Base-by-base conservation (phyloP, 1,284 basidiomycete species). In the Ustilago sp. region DNA sequence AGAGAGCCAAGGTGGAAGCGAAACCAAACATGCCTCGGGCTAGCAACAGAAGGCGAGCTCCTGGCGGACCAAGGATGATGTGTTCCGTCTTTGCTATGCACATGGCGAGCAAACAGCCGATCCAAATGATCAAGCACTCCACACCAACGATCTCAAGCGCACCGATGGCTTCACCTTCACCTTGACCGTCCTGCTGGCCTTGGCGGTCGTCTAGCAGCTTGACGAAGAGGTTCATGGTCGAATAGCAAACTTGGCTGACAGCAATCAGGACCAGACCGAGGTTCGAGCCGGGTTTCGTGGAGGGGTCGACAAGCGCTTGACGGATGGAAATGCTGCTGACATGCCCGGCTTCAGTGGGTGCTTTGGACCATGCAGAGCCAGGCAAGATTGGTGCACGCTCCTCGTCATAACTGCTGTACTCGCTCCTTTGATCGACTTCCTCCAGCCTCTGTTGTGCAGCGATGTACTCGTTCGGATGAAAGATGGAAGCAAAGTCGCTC, bases 51-150 rank as follows among this genome's bases (percentile, higher is more conserved):
- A 86, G 57, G 17, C 93, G 88, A 4, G 93, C 89, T 1, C 89
- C 91, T 50, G 90, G 90, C 0, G 92, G 93, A 0, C 93, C 93
- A 2, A 91, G 78, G 48, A 91, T 85, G 0, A 92, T 91, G 80
- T 93, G 87, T 0, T 91, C 90, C 1, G 92, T 89, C 34, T 88
- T 87, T n/a, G 86, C 87, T 19, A 70, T 28, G 34, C 58, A 57
- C 70, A 81, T 73, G 80, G 68, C 86, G 81, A 39, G 64, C 45
- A 36, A 82, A 81, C 39, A 83, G 68, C 61, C 84, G 79, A 66
- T 85, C 77, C 61, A 87, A 79, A 73, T 87, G 39, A 88, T 84
- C 36, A 89, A 87, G 87, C 89, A 89, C 80, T 90, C 88, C 47
- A 89, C 85, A 28, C 86, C 84, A 28, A 90, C 87, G 32, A 90